Evolutionary conservation across 1,139 yeast genomes (phyloP).

Genomic region (Candida neerlandica): DNA sequence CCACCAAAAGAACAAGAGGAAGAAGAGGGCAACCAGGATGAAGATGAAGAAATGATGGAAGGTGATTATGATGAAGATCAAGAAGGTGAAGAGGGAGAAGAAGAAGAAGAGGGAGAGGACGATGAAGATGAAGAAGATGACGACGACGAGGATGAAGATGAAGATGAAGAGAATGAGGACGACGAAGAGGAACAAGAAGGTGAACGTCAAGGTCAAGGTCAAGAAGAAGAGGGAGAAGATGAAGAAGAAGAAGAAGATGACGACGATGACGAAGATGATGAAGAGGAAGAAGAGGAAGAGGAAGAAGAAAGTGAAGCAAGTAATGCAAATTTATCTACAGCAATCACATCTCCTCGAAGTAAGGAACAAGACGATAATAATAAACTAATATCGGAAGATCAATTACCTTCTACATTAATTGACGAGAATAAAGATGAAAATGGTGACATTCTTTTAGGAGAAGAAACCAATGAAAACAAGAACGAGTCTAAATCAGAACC

Average conservation of each 20-base stretch:
- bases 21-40: slow-evolving; percentile 8
- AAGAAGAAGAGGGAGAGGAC: slow-evolving; percentile 24
- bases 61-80: slow-evolving; percentile 33
- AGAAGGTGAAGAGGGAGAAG: slow-evolving; percentile 27
- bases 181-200: slow-evolving; percentile 23
- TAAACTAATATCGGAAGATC: slow-evolving; percentile 1
- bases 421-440: slow-evolving; percentile 13
- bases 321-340: slow-evolving; percentile 10
- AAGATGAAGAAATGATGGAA: slow-evolving; percentile 11
- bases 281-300: slow-evolving; percentile 22
- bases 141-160: slow-evolving; percentile 29
- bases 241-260: slow-evolving; percentile 18
- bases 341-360: slow-evolving; percentile 21
- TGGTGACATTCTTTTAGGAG: slow-evolving; percentile 12
- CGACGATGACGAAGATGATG: slow-evolving; percentile 20
- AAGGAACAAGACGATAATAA: slow-evolving; percentile 18
- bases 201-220: slow-evolving; percentile 22
- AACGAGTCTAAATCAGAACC: slow-evolving; percentile 5
- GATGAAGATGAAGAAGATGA: slow-evolving; percentile 25
- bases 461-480: slow-evolving; percentile 7
- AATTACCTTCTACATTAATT: slow-evolving; percentile 11
- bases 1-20: slow-evolving; percentile 3
- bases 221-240: slow-evolving; percentile 20
- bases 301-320: slow-evolving; percentile 18
- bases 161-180: slow-evolving; percentile 28